phyloP scores from a whole-genome alignment of 169 alveolate species.

The Eimeria praecox region DNA sequence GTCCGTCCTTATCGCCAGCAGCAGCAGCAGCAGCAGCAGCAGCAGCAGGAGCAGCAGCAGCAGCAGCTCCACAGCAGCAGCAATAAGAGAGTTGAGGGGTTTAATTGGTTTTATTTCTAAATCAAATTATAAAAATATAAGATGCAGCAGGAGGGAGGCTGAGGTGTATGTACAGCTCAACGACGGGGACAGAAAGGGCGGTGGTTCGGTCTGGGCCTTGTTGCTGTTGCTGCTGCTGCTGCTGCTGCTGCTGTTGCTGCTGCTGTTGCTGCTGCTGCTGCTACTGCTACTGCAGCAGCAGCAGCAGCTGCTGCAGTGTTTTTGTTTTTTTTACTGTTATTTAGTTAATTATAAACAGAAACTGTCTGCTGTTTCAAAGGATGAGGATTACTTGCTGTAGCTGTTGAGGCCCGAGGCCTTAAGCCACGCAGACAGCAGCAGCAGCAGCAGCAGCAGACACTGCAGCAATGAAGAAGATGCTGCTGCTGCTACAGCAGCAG shows the following conservation, averaged over 20 bases:
- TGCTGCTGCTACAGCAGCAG: not conserved
- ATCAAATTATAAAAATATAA: not conserved
- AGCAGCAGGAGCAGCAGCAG: not conserved
- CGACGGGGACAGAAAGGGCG: not conserved
- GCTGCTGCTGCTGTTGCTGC: not conserved
- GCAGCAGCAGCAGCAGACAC: not conserved
- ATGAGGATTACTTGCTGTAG: not conserved
- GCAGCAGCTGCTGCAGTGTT: constrained; percentile 14
- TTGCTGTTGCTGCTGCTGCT: not conserved
- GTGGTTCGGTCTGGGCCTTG: constrained; percentile 39
- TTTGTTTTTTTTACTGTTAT: not conserved
- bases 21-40: constrained; percentile 7
- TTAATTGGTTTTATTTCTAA: too few relatives aligned
- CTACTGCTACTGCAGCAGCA: not conserved
- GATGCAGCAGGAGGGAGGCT: not conserved
- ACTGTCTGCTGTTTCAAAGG: too few relatives aligned
- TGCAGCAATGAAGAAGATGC: not conserved
- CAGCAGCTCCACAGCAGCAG: constrained; percentile 21
- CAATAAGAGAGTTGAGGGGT: not conserved
- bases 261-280: constrained; percentile 20
- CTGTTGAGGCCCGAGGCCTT: not conserved
- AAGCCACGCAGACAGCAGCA: not conserved
- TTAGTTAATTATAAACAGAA: not conserved
- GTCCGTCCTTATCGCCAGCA: not conserved
- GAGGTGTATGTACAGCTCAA: constrained; percentile 43